Evolutionary conservation across 129 eudicot species (phyloP), one percentile per base, ranked within the genome.

Genomic region (Arctium lappa): DNA sequence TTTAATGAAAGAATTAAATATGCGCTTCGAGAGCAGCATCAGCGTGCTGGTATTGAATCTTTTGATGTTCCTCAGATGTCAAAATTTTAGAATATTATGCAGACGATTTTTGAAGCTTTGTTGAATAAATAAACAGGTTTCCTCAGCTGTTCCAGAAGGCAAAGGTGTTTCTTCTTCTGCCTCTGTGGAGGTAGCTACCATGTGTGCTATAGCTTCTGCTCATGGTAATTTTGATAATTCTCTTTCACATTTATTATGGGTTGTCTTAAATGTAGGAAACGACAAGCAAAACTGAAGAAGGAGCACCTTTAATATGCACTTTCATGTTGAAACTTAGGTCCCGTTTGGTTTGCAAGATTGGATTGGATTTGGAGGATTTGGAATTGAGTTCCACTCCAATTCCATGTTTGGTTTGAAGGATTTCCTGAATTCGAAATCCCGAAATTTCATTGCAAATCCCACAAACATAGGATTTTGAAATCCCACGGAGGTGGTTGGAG

Each of bases 161-260:
- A 95, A 95, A 91, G 99, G 99, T 77, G 99, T 93, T 81, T 93
- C 99, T 22, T 95, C 99, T 81, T 95, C 99, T 79, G 99, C 99
- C 76, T 87, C 98, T 31, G 97, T 95, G 69, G 99, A 95, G 84
- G 99, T 95, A 33, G 99, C 99, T 76, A 95, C 94, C 89, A 95
- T 95, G 98, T 86, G 95, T 79, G 99, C 98, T 16, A 79, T 93
- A 39, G 99, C 97, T 77, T 98, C 99, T 86, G 92, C 99, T 83
- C 92, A 89, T 89, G 99, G 99, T 95, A 76, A 87, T 74, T 69
- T 38, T 63, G 8, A 69, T 69, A 32, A 44, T 71, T 71, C 27
- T 71, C 75, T 33, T 71, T 39, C 75, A 71, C 44, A 11, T 33
- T 71, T 71, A 70, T 6, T 36, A 69, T 15, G 18, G 62, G 15